phyloP scores from a whole-genome alignment of 768 basidiomycete species.

The Zangia roseola region DNA sequence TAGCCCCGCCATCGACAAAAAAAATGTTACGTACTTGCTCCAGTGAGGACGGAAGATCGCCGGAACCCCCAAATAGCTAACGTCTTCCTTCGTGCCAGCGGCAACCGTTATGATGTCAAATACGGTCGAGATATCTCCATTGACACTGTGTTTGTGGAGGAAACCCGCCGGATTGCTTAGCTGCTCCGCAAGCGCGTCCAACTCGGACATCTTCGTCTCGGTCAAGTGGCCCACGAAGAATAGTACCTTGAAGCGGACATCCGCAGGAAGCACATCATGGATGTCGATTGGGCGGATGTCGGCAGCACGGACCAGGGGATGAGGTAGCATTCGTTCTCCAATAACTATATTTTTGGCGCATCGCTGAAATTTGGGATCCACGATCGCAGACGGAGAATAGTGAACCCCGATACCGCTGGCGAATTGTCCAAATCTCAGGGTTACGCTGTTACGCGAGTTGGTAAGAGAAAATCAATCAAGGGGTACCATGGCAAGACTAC shows the following conservation, averaged over 20 bases:
- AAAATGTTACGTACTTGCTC: constrained; percentile 35
- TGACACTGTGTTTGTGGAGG: constrained; percentile 27
- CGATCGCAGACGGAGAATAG: constrained; percentile 38
- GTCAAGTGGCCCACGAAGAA: constrained; percentile 34
- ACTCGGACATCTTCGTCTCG: constrained; percentile 17
- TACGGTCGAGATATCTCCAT: constrained; percentile 24
- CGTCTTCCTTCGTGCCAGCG: constrained; percentile 31
- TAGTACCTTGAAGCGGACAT: constrained; percentile 40
- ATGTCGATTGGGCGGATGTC: constrained; percentile 38
- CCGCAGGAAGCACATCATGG: constrained; percentile 39
- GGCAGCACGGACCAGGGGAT: constrained; percentile 35
- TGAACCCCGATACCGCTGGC: constrained; percentile 40
- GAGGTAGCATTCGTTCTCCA: constrained; percentile 40
- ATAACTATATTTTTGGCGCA: constrained; percentile 33
- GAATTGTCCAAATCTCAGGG: constrained; percentile 39
- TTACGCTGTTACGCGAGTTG: constrained; percentile 26
- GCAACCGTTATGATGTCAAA: constrained; percentile 33
- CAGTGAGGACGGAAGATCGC: constrained; percentile 38
- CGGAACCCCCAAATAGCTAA: constrained; percentile 38
- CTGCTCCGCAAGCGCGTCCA: constrained; percentile 29
- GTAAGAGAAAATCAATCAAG: not conserved
- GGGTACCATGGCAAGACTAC: not conserved
- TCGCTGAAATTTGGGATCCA: constrained; percentile 30
- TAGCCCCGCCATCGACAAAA: not conserved
- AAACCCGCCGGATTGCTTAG: constrained; percentile 25